Conservation (phyloP, 2,329 filamentous ascomycete species). For the Curvularia lunata region DNA sequence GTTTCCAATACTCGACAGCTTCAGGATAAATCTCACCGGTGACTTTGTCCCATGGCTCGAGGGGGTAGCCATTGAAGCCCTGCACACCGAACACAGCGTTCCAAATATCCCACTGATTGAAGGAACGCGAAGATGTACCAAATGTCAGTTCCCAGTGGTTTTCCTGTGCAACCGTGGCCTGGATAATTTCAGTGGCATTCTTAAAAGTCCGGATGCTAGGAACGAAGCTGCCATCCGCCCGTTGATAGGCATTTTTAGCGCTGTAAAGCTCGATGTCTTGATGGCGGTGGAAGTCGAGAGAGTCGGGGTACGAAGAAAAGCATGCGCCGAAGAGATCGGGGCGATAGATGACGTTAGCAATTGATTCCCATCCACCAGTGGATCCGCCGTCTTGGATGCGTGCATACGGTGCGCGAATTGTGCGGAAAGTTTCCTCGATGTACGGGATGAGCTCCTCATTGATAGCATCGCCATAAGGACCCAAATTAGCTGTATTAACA, state of each 20-base stretch:
- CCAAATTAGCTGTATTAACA: slow-evolving; percentile 50
- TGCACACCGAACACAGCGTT: slow-evolving; percentile 49
- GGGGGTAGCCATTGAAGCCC: slow-evolving; percentile 48
- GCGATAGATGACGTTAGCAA: slow-evolving; percentile 47
- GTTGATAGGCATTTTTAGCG: slow-evolving; percentile 38
- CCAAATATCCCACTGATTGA: slow-evolving; percentile 49
- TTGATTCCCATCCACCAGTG: slow-evolving; percentile 49
- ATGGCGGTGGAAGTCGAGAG: slow-evolving; percentile 47
- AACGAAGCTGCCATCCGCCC: slow-evolving; percentile 37
- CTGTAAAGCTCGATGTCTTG: slow-evolving; percentile 48
- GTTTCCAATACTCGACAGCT: slow-evolving; percentile 48
- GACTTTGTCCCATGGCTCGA: slow-evolving; percentile 51
- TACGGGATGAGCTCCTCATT: slow-evolving; percentile 50
- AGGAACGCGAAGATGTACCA: slow-evolving; percentile 45
- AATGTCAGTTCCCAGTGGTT: slow-evolving; percentile 51
- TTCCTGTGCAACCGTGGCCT: slow-evolving; percentile 39
- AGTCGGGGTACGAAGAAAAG: slow-evolving; percentile 50
- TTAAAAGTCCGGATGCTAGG: slow-evolving; percentile 39
- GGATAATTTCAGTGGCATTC: slow-evolving; percentile 36
- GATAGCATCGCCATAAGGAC: slow-evolving; percentile 50
- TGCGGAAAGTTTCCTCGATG: slow-evolving; percentile 46
- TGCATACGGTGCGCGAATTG: slow-evolving; percentile 46
- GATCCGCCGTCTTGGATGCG: slow-evolving; percentile 49
- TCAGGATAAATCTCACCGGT: slow-evolving; percentile 49
- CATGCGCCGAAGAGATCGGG: slow-evolving; percentile 49